These are phyloP conservation scores for Penicillium cosmopolitanum DNA, from an alignment of 495 filamentous ascomycete species.

Conservation along the genomic window DNA sequence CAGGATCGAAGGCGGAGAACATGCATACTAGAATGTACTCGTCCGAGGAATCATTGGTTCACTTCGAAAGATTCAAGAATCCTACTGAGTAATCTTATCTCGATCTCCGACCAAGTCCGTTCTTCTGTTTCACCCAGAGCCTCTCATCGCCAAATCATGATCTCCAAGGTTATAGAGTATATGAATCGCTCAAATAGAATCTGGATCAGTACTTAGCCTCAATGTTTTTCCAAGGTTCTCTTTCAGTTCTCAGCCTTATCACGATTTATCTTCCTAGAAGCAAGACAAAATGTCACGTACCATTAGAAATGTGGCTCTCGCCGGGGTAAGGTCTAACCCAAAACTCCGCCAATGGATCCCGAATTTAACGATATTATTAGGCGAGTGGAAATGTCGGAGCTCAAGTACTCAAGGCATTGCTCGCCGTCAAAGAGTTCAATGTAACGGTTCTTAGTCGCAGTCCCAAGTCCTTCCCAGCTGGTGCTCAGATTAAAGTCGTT, in stretches of 20 bases:
- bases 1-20: neutral
- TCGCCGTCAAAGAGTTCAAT: slow-evolving; percentile 13
- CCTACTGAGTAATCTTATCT: neutral
- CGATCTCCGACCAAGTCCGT: slow-evolving; percentile 1
- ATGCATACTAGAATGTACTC: neutral
- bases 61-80: too few relatives aligned
- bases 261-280: too few relatives aligned
- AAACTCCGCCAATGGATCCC: neutral
- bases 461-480: slow-evolving; percentile 23
- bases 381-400: neutral
- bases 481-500: slow-evolving; percentile 18
- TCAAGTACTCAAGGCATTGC: neutral
- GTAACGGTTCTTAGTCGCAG: slow-evolving; percentile 27
- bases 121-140: neutral
- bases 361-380: neutral
- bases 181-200: neutral
- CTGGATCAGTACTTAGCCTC: too few relatives aligned
- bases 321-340: neutral
- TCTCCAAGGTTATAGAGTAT: neutral
- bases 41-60: neutral
- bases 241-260: too few relatives aligned
- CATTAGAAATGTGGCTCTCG: neutral
- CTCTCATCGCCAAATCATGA: neutral
- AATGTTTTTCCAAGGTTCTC: too few relatives aligned
- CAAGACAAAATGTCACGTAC: neutral